These are phyloP conservation scores for Solanum chilense DNA, from an alignment of 257 asterid genomes.

Conservation along the genomic window DNA sequence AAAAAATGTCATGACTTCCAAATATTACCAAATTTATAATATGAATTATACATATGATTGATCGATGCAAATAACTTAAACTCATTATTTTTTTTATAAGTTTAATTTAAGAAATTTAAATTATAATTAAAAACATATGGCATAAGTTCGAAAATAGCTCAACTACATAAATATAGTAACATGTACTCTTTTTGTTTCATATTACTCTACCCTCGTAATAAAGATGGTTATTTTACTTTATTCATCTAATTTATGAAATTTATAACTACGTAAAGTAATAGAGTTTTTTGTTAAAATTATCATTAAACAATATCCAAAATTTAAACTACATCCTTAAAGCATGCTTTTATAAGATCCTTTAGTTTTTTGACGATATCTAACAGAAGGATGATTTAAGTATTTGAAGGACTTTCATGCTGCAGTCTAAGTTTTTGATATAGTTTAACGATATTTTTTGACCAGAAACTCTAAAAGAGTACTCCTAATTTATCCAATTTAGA, in stretches of 20 bases:
- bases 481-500: no score
- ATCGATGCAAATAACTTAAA: not conserved
- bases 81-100: not conserved
- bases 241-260: not conserved
- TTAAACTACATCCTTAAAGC: no score
- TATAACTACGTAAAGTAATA: no score
- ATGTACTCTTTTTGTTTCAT: not conserved
- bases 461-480: no score
- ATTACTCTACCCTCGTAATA: fast-evolving
- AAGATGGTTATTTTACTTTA: not conserved
- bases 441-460: no score
- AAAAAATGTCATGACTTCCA: not conserved
- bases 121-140: not conserved
- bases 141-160: not conserved
- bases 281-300: no score
- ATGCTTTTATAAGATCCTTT: no score
- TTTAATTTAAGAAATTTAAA: not conserved
- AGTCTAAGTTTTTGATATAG: no score
- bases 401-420: no score
- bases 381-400: no score
- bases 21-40: not conserved
- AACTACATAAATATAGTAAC: not conserved
- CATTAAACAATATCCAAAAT: no score
- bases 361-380: no score
- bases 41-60: not conserved